Evolutionary conservation across 345 rosid species (phyloP), one percentile per base, ranked within the genome.

Genomic region (Gossypium thurberi): DNA sequence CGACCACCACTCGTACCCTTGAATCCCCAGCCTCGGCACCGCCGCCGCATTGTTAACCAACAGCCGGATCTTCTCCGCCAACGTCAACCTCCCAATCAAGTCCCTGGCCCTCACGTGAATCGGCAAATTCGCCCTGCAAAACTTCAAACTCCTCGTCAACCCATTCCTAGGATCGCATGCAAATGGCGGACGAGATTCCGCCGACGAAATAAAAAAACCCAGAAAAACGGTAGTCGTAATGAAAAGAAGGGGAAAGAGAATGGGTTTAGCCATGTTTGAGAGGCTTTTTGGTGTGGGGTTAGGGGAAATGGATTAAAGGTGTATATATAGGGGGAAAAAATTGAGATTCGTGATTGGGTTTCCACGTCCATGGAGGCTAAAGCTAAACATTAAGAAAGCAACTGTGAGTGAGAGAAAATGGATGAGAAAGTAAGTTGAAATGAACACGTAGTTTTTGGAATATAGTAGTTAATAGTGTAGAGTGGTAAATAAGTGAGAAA

Each of bases 1-100:
- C 0, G 96, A 88, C 99, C 99, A 95, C 99, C 99, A 95, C 86
- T 95, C 93, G 70, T 95, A 95, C 0, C 90, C 90, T 26, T 83
- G 91, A 59, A 95, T 84, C 28, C 97, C 98, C 7, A 95, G 87
- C 42, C 99, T 82, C 3, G 98, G 98, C 76, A 90, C 90, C 0
- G 81, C 85, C 0, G 84, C 81, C 0, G 99, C 99, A 78, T 88
- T 87, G 90, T 90, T 91, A n/a, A 87, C 99, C 2, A 95, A 84
- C 72, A 85, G 70, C 71, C 90, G 81, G 8, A 84, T 81, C 82
- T 95, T 95, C 85, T 95, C 99, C 28, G 80, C 86, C 82, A 92
- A 76, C 48, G 99, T 89, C 72, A 92, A 81, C 78, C 96, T 84
- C 25, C 89, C 89, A 58, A 91, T 78, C 75, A 92, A 79, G 84